Evolutionary conservation across 1,139 yeast genomes (phyloP), one percentile per base, ranked within the genome.

Genomic region (Suhomyces bokatorum): DNA sequence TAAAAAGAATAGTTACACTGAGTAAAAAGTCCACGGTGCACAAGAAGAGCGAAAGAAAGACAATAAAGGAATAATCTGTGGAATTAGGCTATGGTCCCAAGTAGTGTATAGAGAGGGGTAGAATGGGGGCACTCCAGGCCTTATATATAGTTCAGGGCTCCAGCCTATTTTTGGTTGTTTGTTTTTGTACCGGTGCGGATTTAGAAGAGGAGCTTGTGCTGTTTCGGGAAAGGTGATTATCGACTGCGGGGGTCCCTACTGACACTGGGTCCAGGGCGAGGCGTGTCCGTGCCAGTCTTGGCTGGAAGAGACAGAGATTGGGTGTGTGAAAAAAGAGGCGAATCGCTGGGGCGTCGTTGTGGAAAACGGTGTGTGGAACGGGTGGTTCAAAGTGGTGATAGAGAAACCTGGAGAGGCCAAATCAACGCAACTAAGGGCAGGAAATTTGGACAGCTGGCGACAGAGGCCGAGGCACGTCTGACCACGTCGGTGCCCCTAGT

Each of bases 81-180:
- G 34, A 13, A 29, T 12, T 27, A 26, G 35, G 35, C 13, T 17
- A 34, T 24, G 24, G 24, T 28, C 33, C 39, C 24, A 17, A 16
- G 27, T 22, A 29, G 40, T 38, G 27, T 38, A 38, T 26, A 32
- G 40, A 38, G 34, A 15, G 36, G 16, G 31, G 17, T 26, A 26
- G 16, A 7, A 31, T 26, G 24, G 29, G 37, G 37, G 29, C 32
- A 39, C 37, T 11, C 36, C 31, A 20, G 38, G 22, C 35, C 41
- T 22, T 17, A 37, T 42, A 42, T 36, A 42, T 42, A 37, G 35
- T 37, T 17, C 35, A 30, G 12, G 37, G 37, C 24, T 20, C 28
- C 35, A 30, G 30, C 35, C 47, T 44, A 44, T 44, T 44, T 44
- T 44, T 44, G 47, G 47, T 27, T 44, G 44, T 44, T 44, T 44